Evolutionary conservation across 2,329 filamentous ascomycete genomes (phyloP).

Genomic region (Ophiocordyceps camponoti-leonardi): DNA sequence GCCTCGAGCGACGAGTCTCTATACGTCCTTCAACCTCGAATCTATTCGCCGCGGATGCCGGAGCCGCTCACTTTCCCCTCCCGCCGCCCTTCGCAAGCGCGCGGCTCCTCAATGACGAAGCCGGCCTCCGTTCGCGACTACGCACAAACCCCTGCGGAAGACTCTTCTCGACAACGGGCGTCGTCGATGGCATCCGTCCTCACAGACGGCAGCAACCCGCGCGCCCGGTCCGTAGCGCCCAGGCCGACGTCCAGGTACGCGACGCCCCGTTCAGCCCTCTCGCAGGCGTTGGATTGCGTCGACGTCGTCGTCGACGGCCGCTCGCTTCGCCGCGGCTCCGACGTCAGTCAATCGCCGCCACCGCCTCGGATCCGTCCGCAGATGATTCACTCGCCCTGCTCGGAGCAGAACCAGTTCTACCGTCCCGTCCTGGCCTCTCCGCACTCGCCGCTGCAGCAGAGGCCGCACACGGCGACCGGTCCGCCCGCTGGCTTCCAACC

Average conservation of each 20-base stretch:
- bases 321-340: constrained; percentile 12
- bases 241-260: constrained; percentile 14
- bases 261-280: constrained; percentile 13
- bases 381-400: constrained; percentile 15
- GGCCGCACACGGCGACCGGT: constrained; percentile 32
- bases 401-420: constrained; percentile 33
- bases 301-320: constrained; percentile 27
- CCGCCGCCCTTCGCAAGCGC: not conserved
- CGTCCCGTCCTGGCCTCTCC: constrained; percentile 45
- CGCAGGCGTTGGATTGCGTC: constrained; percentile 24
- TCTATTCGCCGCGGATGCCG: constrained; percentile 28
- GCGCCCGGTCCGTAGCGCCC: constrained; percentile 14
- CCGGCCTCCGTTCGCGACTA: not conserved
- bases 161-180: constrained; percentile 35
- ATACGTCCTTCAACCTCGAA: constrained; percentile 38
- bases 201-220: constrained; percentile 36
- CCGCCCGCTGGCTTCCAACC: constrained; percentile 10
- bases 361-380: constrained; percentile 8
- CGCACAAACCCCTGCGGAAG: not conserved
- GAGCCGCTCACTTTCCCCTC: not conserved
- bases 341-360: constrained; percentile 8
- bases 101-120: not conserved
- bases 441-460: constrained; percentile 44
- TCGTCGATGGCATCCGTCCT: constrained; percentile 36
- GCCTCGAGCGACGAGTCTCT: constrained; percentile 18